Percentiles rank a stretch among this genome's conserved stretches.
phyloP scores from a whole-genome alignment of 768 basidiomycete species.

The Phanerochaete carnosa region DNA sequence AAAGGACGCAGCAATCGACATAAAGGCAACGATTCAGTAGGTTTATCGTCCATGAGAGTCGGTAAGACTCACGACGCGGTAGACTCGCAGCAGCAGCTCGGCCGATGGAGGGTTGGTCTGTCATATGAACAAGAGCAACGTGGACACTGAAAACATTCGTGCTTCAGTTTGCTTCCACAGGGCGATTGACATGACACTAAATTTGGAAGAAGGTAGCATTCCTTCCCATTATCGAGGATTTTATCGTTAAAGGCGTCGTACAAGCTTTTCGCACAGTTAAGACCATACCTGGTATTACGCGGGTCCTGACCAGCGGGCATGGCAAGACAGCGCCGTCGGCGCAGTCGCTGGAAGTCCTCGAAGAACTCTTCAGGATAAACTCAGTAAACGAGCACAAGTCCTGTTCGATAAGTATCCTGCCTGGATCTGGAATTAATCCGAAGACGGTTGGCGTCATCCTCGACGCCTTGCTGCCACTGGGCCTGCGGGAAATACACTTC shows the following conservation, averaged over 20 bases:
- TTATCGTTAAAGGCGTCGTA: slow-evolving; percentile 32
- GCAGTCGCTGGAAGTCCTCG: not conserved
- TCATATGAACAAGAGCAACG: not conserved
- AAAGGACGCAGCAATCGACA: slow-evolving; percentile 54
- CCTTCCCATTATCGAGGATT: not conserved
- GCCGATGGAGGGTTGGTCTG: slow-evolving; percentile 55
- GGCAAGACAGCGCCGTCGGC: slow-evolving; percentile 33
- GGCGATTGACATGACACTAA: slow-evolving; percentile 62
- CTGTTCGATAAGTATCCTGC: slow-evolving; percentile 44
- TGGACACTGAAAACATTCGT: not conserved
- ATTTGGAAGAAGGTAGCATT: slow-evolving; percentile 48
- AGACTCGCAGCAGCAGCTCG: slow-evolving; percentile 57
- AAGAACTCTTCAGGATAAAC: not conserved
- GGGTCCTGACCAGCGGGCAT: slow-evolving; percentile 74
- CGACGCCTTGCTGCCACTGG: slow-evolving; percentile 47
- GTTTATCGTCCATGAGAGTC: not conserved
- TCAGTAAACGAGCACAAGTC: not conserved
- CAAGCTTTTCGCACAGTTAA: slow-evolving; percentile 40
- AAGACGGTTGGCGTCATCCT: slow-evolving; percentile 50
- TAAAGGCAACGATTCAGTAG: slow-evolving; percentile 52
- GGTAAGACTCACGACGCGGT: not conserved
- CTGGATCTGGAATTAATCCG: slow-evolving; percentile 73
- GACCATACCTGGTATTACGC: slow-evolving; percentile 61
- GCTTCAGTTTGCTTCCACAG: slow-evolving; percentile 14
- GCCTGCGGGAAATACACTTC: slow-evolving; percentile 67